phyloP scores from a whole-genome alignment of 495 filamentous ascomycete species.

The Lentithecium fluviatile region DNA sequence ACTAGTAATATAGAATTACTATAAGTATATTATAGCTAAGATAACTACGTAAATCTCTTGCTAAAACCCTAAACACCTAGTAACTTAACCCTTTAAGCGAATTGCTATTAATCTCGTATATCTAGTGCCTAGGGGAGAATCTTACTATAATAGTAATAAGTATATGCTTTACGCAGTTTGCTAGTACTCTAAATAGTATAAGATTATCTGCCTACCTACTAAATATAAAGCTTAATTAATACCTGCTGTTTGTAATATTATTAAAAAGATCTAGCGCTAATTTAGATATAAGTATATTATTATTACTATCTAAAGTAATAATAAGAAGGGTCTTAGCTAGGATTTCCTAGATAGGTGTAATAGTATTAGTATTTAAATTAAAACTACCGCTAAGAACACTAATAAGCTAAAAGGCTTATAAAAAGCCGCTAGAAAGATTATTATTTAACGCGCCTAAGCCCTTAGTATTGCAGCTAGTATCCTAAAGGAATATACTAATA shows the following conservation, averaged over 20 bases:
- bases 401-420: not conserved
- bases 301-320: not conserved
- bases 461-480: not conserved
- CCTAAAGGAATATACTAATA: conserved; percentile 7
- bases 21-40: not conserved
- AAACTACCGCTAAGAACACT: not conserved
- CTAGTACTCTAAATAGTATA: not conserved
- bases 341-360: not conserved
- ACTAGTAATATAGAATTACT: not conserved
- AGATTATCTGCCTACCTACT: not conserved
- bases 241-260: not conserved
- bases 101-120: not conserved
- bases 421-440: not conserved
- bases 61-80: not conserved
- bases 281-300: not conserved
- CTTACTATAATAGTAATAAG: conserved; percentile 1
- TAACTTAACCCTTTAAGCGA: not conserved
- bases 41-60: not conserved
- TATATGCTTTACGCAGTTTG: not conserved
- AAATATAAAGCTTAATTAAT: not conserved
- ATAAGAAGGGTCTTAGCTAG: not conserved
- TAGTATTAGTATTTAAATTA: not conserved
- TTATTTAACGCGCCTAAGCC: not conserved
- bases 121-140: not conserved
- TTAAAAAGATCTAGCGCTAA: not conserved